phyloP scores from a whole-genome alignment of 2,329 filamentous ascomycete genomes.

The Colletotrichum tamarilloi region DNA sequence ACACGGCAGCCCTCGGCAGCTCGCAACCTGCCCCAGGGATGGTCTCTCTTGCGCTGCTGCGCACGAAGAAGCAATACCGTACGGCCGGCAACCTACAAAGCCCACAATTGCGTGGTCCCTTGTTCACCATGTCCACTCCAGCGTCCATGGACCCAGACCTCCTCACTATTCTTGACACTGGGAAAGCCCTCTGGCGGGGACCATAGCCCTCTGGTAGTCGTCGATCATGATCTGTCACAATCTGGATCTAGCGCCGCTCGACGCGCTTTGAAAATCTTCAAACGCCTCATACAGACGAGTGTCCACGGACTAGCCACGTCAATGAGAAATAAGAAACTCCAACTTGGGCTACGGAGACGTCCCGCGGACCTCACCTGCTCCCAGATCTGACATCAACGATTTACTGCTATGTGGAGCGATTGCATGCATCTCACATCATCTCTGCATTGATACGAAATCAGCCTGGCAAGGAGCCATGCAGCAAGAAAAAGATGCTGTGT shows the following conservation, averaged over 20 bases:
- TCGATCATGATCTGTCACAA: slow-evolving; percentile 38
- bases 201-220: slow-evolving; percentile 16
- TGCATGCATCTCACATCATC: slow-evolving; percentile 7
- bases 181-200: slow-evolving; percentile 13
- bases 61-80: slow-evolving; percentile 25
- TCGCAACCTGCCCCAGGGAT: slow-evolving; percentile 10
- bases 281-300: slow-evolving; percentile 15
- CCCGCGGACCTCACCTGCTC: neutral
- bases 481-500: neutral
- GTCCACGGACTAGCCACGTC: slow-evolving; percentile 7
- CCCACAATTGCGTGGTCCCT: slow-evolving; percentile 24
- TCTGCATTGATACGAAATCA: slow-evolving; percentile 10
- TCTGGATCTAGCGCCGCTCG: slow-evolving; percentile 27
- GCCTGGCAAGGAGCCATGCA: neutral
- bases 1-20: slow-evolving; percentile 4
- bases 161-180: slow-evolving; percentile 14
- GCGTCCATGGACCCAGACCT: slow-evolving; percentile 11
- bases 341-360: neutral
- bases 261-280: slow-evolving; percentile 9
- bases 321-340: neutral
- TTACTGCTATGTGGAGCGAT: neutral
- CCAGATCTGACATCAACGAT: neutral
- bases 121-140: slow-evolving; percentile 17
- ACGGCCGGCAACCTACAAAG: slow-evolving; percentile 30
- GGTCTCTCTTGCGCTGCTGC: slow-evolving; percentile 2